Evolutionary conservation across 352 stramenopile genomes (phyloP), one percentile per base, ranked within the genome.

Genomic region (Pythium phragmitis): DNA sequence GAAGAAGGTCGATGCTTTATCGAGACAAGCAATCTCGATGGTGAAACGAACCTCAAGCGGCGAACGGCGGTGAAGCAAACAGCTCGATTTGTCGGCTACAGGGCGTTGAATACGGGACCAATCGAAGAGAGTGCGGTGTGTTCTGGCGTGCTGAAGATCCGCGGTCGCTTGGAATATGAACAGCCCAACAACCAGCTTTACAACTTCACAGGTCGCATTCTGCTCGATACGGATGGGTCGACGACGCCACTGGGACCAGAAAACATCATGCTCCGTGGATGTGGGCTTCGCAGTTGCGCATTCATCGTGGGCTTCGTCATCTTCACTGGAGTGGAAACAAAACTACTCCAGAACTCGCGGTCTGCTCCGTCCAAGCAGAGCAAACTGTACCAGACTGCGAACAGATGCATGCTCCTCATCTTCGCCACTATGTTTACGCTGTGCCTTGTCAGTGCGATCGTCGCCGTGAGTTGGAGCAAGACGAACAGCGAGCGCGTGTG

Each of bases 261-360:
- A 34, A 98, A 98, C 63, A 71, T 99, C 34, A 76, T 99, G 21
- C 75, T 99, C 7, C 87, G 96, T 30, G 96, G 96, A 13, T 97
- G 91, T 55, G 84, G 94, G 8, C 69, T 99, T 4, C 84, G 95
- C 47, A 99, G 98, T 77, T 98, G 93, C 19, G 83, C 97, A 39
- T 98, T 94, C 82, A 84, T 96, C 9, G 77, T 98, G 49, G 96
- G 95, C 33, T 23, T 98, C 4, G 91, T 97, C 17, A 93, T 97
- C 56, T 98, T 98, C 71, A 98, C 94, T 19, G 89, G 89, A 1
- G 63, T 72, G 12, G 85, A 96, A 60, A 97, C 89, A 3, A 96
- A 96, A 60, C 69, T 96, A 28, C 79, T 96, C 60, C 89, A 95
- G 65, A 89, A 84, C 60, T 85, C 81, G 21, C 75, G 75, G 6